Evolutionary conservation across 257 asterid species (phyloP).

Genomic region (Solanum bulbocastanum): DNA sequence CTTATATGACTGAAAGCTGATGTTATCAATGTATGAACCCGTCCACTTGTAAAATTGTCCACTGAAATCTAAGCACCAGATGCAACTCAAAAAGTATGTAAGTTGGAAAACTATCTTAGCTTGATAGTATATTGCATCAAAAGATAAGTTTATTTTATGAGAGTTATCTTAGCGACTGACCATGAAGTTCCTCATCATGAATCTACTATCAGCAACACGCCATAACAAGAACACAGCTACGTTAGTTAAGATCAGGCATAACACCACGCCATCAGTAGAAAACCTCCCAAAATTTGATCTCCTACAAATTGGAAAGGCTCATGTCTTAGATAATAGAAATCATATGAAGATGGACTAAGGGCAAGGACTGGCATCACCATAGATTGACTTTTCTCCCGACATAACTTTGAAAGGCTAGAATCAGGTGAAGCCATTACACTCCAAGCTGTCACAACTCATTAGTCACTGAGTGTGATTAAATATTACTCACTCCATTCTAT

Average conservation of each 20-base stretch:
- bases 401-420: background rate
- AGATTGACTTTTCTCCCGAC: background rate
- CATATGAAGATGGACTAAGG: background rate
- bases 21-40: conserved; percentile 73
- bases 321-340: background rate
- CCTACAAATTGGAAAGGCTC: conserved; percentile 25
- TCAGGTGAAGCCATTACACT: background rate
- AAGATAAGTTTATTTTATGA: background rate
- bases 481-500: background rate
- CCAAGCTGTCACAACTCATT: background rate
- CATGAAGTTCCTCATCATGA: conserved; percentile 74
- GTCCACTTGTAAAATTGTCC: conserved; percentile 68
- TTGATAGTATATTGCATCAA: background rate
- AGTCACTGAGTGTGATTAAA: background rate
- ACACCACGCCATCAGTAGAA: conserved; percentile 57
- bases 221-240: conserved; percentile 66
- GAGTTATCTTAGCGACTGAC: conserved; percentile 25
- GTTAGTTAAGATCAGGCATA: conserved; percentile 54
- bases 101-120: background rate
- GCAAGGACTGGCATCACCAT: background rate
- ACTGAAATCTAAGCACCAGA: conserved; percentile 59
- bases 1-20: conserved; percentile 79
- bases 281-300: conserved; percentile 37
- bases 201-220: conserved; percentile 41
- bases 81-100: background rate